phyloP scores from a whole-genome alignment of 257 asterid species.

The Solanum lycopersicoides region DNA sequence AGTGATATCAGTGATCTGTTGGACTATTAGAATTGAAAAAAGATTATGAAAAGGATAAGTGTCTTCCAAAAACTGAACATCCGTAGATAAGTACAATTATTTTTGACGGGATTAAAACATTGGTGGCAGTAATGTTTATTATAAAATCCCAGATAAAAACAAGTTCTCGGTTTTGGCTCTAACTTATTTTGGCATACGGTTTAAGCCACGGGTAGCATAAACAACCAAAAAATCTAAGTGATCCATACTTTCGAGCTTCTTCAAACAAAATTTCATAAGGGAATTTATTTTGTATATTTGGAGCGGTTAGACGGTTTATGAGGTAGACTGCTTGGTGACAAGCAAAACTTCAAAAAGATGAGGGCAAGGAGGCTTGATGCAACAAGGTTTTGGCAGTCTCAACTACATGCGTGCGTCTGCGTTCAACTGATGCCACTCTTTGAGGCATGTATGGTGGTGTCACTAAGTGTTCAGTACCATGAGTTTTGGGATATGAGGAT shows the following conservation, averaged over 20 bases:
- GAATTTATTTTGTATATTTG: not conserved
- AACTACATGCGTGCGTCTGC: not conserved
- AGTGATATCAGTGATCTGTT: not conserved
- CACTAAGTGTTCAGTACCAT: no score
- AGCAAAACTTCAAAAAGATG: not conserved
- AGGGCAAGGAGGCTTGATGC: not conserved
- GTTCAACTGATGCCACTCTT: not conserved
- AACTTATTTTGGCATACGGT: not conserved
- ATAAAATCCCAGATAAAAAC: not conserved
- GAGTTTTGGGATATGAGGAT: no score
- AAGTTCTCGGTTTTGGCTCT: no score
- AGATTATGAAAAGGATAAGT: not conserved
- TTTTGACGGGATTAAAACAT: not conserved
- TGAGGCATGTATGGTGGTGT: no score
- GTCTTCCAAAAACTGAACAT: not conserved
- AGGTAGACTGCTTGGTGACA: not conserved
- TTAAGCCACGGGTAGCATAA: not conserved
- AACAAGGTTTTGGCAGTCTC: not conserved
- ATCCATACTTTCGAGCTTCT: not conserved
- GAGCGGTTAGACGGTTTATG: not conserved
- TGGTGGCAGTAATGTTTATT: not conserved
- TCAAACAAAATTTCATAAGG: not conserved
- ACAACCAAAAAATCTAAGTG: not conserved
- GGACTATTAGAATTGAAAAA: not conserved
- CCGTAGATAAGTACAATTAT: not conserved